Percentiles rank a stretch among this genome's conserved stretches.
phyloP scores from a whole-genome alignment of 306 rosid genomes.

The Quercus engelmannii region DNA sequence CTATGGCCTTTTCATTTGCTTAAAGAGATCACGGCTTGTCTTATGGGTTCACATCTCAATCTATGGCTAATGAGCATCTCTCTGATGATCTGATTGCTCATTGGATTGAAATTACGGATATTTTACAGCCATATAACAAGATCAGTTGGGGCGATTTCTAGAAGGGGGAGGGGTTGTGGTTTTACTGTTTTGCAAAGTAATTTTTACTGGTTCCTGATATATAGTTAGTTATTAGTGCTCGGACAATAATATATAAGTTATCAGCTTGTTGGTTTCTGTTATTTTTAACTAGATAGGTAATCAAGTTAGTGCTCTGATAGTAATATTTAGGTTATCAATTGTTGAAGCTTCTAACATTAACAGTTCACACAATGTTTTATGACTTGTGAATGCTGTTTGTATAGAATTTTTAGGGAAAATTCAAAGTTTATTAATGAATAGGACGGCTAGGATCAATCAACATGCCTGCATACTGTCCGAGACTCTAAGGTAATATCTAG shows the following conservation, averaged over 20 bases:
- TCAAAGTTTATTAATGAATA: too few relatives aligned
- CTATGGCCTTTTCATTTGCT: conserved; percentile 8
- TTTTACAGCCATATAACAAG: neutral
- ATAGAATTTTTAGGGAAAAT: too few relatives aligned
- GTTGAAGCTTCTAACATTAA: neutral
- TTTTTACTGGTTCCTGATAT: neutral
- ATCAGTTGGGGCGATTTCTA: neutral
- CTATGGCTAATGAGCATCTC: neutral
- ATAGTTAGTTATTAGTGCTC: neutral
- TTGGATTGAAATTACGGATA: neutral
- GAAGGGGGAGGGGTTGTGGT: neutral
- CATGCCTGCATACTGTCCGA: too few relatives aligned
- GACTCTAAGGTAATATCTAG: neutral
- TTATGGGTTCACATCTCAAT: neutral
- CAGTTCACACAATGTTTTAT: neutral
- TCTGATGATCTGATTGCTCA: neutral
- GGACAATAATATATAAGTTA: neutral
- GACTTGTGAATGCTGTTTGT: neutral
- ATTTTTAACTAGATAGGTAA: neutral
- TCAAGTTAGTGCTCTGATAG: neutral
- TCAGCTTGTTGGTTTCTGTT: neutral
- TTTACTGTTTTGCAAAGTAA: neutral
- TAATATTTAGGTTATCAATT: neutral
- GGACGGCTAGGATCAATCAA: too few relatives aligned
- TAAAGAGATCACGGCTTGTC: neutral